phyloP scores from a whole-genome alignment of 805 yeast species.

The Candida xiaguanensis region DNA sequence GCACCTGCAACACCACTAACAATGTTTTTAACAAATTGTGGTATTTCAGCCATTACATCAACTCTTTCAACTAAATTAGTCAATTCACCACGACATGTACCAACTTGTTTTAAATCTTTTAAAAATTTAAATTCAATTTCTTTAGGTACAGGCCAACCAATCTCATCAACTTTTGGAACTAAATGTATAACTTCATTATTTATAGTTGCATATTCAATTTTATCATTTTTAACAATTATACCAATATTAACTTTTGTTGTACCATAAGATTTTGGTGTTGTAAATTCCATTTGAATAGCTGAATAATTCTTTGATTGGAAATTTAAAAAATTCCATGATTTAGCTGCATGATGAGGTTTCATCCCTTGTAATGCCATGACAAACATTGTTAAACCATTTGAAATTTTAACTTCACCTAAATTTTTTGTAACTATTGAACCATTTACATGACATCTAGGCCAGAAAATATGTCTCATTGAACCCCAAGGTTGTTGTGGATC shows the following conservation, averaged over 20 bases:
- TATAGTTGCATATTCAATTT: constrained; percentile 60
- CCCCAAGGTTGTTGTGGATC: constrained; percentile 92
- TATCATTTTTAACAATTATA: constrained; percentile 60
- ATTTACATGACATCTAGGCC: constrained; percentile 80
- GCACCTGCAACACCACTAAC: constrained; percentile 95
- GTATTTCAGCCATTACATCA: constrained; percentile 97
- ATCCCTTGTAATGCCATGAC: constrained; percentile 97
- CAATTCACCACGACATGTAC: constrained; percentile 58
- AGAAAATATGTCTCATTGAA: constrained; percentile 89
- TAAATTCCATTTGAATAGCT: constrained; percentile 90
- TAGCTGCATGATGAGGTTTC: constrained; percentile 99
- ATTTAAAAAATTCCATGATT: constrained; percentile 90
- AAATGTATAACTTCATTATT: constrained; percentile 63
- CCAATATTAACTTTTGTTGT: constrained; percentile 78
- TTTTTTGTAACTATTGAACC: constrained; percentile 57
- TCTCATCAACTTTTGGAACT: constrained; percentile 56
- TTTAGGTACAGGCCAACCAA: constrained; percentile 90
- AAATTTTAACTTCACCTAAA: constrained; percentile 30
- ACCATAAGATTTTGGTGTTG: constrained; percentile 89
- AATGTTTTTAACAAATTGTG: constrained; percentile 86
- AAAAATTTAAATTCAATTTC: constrained; percentile 54
- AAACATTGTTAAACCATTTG: constrained; percentile 62
- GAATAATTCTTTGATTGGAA: constrained; percentile 75
- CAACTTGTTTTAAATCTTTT: constrained; percentile 39
- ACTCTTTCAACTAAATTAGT: constrained; percentile 74